Base-by-base conservation (phyloP, 495 filamentous ascomycete species). In the Aspergillus hancockii region DNA sequence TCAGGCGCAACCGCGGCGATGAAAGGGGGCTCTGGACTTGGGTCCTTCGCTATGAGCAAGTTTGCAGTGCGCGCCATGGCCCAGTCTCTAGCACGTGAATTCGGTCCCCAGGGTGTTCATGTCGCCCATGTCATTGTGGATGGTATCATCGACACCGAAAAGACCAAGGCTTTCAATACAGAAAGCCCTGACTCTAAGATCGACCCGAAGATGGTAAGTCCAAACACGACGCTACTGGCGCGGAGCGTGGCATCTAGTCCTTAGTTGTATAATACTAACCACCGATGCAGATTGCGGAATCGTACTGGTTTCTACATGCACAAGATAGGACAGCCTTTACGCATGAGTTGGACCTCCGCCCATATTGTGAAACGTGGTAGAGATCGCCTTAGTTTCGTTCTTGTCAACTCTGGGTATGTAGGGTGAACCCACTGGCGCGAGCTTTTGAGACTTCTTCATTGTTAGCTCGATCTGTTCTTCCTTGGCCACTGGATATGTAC, bases 121-220 rank as follows among this genome's bases (percentile, higher is more conserved):
- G 87, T 93, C 14, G 78, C 84, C 0, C 89, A 92, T 73, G 81
- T 81, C 4, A 83, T 92, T 51, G 83, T 92, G 54, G 90, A 93
- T 65, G 88, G 88, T 1, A 84, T 88, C 18, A 92, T 93, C 71
- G 86, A 89, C 64, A 87, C 84, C 25, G 83, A 84, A n/a, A 68
- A 79, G 54, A 87, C 81, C n/a, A 83, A 80, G 61, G 78, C 71
- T 0, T 85, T 67, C 47, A 54, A 63, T 4, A 75, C 75, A n/a
- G 85, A 87, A 59, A 74, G 71, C 13, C 72, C 80, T 4, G 88
- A 90, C 69, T 79, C 82, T 3, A 90, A 90, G 73, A 82, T 90
- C 50, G 81, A 73, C 62, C 72, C 85, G 12, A 82, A 89, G 64
- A 81, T 81, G 57, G 86, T 90, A 64, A 76, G 87, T 82, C 45